Conservation (phyloP, 2,329 filamentous ascomycete genomes). For the Orbilia oligospora region DNA sequence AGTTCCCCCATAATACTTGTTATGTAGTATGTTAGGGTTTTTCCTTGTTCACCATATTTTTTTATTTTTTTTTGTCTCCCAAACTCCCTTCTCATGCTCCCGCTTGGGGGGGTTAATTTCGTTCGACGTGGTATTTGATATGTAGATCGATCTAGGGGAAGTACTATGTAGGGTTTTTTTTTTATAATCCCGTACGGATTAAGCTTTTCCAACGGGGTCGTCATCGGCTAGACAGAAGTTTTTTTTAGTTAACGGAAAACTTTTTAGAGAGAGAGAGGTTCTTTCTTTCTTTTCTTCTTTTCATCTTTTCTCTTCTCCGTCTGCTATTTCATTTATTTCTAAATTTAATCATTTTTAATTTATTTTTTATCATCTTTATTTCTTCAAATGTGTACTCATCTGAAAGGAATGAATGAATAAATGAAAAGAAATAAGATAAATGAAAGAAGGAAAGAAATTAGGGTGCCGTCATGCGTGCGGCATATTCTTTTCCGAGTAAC, state of each 20-base stretch:
- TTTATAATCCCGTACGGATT: constrained; percentile 3
- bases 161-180: constrained; percentile 13
- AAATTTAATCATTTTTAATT: background rate
- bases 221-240: background rate
- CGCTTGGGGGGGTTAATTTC: constrained; percentile 1
- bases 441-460: background rate
- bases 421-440: background rate
- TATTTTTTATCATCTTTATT: background rate
- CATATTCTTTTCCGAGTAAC: constrained; percentile 60
- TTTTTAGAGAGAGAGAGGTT: too few species aligned
- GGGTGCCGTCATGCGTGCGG: constrained; percentile 55
- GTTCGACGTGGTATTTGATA: constrained; percentile 6
- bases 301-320: background rate
- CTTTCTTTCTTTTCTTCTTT: background rate
- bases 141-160: constrained; percentile 21
- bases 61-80: background rate
- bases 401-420: too few species aligned
- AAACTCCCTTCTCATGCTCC: too few species aligned
- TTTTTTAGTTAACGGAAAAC: constrained; percentile 7
- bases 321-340: background rate
- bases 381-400: too few species aligned
- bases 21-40: background rate
- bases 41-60: background rate
- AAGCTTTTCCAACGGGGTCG: constrained; percentile 21
- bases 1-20: background rate